phyloP scores from a whole-genome alignment of 768 basidiomycete genomes.

The Panellus pusillus region DNA sequence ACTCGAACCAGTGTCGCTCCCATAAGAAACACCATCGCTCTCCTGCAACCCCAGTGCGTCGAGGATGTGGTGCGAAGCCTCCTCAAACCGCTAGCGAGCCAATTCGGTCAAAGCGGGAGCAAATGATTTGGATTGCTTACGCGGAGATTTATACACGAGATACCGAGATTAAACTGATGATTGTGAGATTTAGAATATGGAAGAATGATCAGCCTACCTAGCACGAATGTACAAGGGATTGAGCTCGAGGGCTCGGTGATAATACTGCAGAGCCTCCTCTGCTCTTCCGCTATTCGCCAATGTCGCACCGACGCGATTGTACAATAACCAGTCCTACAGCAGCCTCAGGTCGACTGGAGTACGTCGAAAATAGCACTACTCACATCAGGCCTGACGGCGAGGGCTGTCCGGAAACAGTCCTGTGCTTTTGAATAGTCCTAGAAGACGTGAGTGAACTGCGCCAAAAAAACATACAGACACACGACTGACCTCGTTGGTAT shows the following conservation, averaged over 20 bases:
- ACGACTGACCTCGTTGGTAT: slow-evolving; percentile 78
- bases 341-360: not conserved
- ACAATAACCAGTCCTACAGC: slow-evolving; percentile 82
- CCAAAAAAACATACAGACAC: not conserved
- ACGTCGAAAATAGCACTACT: slow-evolving; percentile 12
- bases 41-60: slow-evolving; percentile 91
- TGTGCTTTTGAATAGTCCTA: slow-evolving; percentile 90
- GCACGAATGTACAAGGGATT: slow-evolving; percentile 92
- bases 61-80: slow-evolving; percentile 83
- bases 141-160: slow-evolving; percentile 84
- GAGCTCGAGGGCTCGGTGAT: slow-evolving; percentile 80
- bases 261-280: slow-evolving; percentile 83
- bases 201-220: slow-evolving; percentile 38
- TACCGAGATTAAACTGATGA: slow-evolving; percentile 84
- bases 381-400: slow-evolving; percentile 87
- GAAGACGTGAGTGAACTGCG: not conserved
- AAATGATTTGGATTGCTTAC: slow-evolving; percentile 40
- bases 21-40: slow-evolving; percentile 60
- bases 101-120: slow-evolving; percentile 3
- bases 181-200: slow-evolving; percentile 1
- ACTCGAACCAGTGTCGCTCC: slow-evolving; percentile 47
- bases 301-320: slow-evolving; percentile 92
- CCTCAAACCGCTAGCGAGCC: slow-evolving; percentile 66
- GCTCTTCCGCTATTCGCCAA: slow-evolving; percentile 86
- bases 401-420: slow-evolving; percentile 90